These are phyloP conservation scores for Hypocrella siamensis DNA, from an alignment of 2,329 filamentous ascomycete species.

Conservation along the genomic window DNA sequence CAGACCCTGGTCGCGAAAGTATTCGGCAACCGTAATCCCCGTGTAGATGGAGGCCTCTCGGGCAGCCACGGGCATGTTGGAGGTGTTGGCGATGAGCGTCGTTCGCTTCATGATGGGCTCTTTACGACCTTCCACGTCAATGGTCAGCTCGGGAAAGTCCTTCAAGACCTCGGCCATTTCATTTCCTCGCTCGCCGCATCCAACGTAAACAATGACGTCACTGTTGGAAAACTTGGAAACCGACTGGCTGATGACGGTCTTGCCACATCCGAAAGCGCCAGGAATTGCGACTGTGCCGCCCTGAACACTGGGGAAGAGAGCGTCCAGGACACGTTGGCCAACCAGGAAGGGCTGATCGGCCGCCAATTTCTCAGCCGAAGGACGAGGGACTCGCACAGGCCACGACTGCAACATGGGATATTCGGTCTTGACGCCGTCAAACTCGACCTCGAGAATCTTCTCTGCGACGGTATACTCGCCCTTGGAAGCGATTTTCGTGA, in stretches of 20 bases:
- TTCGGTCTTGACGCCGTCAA: constrained; percentile 87
- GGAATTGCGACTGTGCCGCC: constrained; percentile 97
- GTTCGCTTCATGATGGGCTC: constrained; percentile 99
- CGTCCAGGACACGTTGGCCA: constrained; percentile 89
- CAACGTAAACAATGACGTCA: constrained; percentile 97
- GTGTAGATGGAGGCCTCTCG: constrained; percentile 99
- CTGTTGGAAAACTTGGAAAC: constrained; percentile 99
- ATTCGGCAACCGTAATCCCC: constrained; percentile 85
- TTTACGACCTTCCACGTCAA: constrained; percentile 83
- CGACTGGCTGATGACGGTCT: constrained; percentile 97
- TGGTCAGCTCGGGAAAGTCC: constrained; percentile 97
- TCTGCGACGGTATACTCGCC: constrained; percentile 89
- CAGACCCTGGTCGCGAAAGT: constrained; percentile 94
- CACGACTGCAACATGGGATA: constrained; percentile 98
- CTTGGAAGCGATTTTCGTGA: constrained; percentile 78
- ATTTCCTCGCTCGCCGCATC: constrained; percentile 82
- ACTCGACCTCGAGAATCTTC: constrained; percentile 90
- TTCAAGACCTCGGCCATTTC: constrained; percentile 99
- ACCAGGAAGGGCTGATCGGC: constrained; percentile 88
- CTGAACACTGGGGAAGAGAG: constrained; percentile 90
- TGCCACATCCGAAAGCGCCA: constrained; percentile 95
- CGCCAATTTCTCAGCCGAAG: constrained; percentile 79
- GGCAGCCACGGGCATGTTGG: constrained; percentile 98
- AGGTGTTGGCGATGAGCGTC: constrained; percentile 95
- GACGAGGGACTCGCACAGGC: constrained; percentile 92